Evolutionary conservation across 345 rosid species (phyloP).

Genomic region (Salix brachista): DNA sequence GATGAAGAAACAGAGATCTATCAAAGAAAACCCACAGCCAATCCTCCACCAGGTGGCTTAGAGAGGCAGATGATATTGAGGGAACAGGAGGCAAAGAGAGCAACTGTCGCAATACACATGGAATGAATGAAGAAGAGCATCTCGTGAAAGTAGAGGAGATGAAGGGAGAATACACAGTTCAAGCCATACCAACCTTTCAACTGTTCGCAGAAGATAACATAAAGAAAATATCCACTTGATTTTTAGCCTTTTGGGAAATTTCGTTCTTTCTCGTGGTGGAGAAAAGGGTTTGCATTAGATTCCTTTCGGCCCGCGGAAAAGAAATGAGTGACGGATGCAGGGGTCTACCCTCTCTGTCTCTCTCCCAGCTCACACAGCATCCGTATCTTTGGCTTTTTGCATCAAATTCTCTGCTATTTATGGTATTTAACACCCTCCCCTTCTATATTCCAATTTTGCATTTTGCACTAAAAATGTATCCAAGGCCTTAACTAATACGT

Average conservation of each 20-base stretch:
- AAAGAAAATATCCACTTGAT: conserved; percentile 9
- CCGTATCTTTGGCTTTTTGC: background rate
- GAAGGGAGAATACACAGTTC: background rate
- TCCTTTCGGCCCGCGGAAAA: conserved; percentile 22
- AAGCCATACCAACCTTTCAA: background rate
- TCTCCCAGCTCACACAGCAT: background rate
- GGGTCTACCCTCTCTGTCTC: too few relatives aligned
- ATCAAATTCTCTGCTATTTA: too few relatives aligned
- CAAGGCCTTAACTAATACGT: background rate
- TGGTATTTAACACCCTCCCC: background rate
- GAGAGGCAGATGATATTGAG: background rate
- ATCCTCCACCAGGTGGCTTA: background rate
- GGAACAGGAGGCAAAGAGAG: background rate
- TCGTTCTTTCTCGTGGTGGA: conserved; percentile 25
- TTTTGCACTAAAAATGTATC: too few relatives aligned
- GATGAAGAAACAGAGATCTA: background rate
- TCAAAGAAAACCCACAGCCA: background rate
- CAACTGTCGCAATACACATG: background rate
- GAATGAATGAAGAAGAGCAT: background rate
- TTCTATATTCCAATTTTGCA: background rate
- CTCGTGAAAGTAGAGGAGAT: background rate
- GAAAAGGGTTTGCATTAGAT: conserved; percentile 16
- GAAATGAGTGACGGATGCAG: background rate
- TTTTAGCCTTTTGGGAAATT: background rate
- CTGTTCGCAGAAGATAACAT: conserved; percentile 19